These are phyloP conservation scores for Perkinsus chesapeaki DNA, from an alignment of 169 alveolate genomes.

Conservation along the genomic window DNA sequence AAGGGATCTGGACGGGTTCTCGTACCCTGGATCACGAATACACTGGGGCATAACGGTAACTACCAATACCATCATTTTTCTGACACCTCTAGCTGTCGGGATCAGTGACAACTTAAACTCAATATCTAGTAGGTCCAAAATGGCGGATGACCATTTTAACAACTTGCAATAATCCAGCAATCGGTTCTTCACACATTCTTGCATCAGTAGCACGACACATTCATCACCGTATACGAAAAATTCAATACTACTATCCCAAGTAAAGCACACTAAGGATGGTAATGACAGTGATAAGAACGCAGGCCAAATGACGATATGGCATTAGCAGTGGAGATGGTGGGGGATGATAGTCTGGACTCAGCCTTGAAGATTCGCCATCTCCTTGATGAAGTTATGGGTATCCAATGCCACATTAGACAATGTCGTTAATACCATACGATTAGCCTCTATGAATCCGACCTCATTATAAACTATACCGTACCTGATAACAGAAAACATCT, in stretches of 20 bases:
- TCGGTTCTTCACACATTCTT: too few species aligned
- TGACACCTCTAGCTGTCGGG: not conserved
- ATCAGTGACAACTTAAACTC: not conserved
- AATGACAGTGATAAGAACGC: too few species aligned
- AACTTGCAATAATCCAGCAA: not conserved
- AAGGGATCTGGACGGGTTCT: not conserved
- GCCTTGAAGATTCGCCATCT: slow-evolving; percentile 2
- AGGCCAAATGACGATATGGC: too few species aligned
- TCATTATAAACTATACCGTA: not conserved
- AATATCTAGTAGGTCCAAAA: not conserved
- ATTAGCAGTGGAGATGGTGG: too few species aligned
- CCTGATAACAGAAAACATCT: not conserved
- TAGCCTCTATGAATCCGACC: not conserved
- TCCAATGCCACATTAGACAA: not conserved
- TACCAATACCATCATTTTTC: not conserved
- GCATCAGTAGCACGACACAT: too few species aligned
- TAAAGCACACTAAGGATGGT: too few species aligned
- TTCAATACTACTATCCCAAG: too few species aligned
- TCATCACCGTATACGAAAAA: not conserved
- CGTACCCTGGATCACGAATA: not conserved
- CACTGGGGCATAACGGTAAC: not conserved
- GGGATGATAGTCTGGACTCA: too few species aligned
- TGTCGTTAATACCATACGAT: not conserved
- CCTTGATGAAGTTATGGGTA: not conserved
- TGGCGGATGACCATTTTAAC: not conserved